These are phyloP conservation scores for Collariella sp. DNA, from an alignment of 495 filamentous ascomycete genomes.

Conservation along the genomic window DNA sequence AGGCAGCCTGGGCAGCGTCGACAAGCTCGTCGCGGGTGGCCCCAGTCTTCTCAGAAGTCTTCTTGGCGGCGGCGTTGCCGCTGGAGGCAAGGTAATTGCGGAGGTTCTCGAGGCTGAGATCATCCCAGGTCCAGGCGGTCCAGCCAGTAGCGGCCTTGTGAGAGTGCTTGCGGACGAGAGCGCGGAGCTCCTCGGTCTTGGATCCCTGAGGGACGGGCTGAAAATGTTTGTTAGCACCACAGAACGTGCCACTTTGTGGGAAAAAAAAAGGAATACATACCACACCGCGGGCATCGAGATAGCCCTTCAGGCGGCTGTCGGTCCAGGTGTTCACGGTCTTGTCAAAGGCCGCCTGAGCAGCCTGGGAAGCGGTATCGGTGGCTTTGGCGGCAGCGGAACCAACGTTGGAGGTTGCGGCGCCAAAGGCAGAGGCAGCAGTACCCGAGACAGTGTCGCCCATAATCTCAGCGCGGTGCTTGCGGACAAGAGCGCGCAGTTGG, in stretches of 20 bases:
- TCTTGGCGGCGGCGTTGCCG: conserved; percentile 56
- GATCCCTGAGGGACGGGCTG: conserved; percentile 63
- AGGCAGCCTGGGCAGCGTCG: conserved; percentile 61
- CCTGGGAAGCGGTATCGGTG: conserved; percentile 58
- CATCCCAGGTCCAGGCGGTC: conserved; percentile 78
- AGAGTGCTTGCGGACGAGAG: conserved; percentile 59
- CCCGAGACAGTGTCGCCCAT: conserved; percentile 56
- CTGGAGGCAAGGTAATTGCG: conserved; percentile 57
- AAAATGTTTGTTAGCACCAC: conserved; percentile 30
- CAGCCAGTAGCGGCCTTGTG: conserved; percentile 66
- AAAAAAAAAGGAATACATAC: conserved; percentile 8
- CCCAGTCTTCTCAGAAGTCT: conserved; percentile 54
- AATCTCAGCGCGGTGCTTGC: conserved; percentile 75
- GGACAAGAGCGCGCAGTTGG: conserved; percentile 81
- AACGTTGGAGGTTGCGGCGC: conserved; percentile 75
- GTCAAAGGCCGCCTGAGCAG: conserved; percentile 61
- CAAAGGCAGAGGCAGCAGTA: conserved; percentile 56
- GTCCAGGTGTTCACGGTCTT: conserved; percentile 57
- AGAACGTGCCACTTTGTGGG: neutral
- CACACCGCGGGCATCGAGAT: conserved; percentile 55
- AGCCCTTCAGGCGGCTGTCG: conserved; percentile 67
- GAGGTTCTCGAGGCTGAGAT: conserved; percentile 68
- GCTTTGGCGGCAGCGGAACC: conserved; percentile 70
- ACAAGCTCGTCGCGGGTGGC: conserved; percentile 65
- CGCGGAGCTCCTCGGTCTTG: conserved; percentile 72